Evolutionary conservation across 495 filamentous ascomycete species (phyloP).

Genomic region (Aspergillus incahuasiensis): DNA sequence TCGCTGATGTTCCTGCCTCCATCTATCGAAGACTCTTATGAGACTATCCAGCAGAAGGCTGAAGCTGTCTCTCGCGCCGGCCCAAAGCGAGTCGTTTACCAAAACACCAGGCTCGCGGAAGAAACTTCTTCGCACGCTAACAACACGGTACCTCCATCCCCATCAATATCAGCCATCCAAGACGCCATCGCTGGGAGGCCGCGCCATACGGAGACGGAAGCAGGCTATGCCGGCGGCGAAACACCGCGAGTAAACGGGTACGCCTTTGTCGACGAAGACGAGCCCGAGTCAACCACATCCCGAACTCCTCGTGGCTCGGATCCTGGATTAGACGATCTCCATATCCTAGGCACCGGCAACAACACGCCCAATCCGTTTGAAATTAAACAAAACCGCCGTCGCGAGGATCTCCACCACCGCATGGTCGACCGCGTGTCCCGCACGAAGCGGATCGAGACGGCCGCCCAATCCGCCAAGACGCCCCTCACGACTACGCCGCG

Average conservation of each 20-base stretch:
- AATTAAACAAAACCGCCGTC: slow-evolving; percentile 66
- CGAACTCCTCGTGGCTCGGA: neutral
- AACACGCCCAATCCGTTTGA: slow-evolving; percentile 75
- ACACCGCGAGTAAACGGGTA: slow-evolving; percentile 92
- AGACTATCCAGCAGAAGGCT: slow-evolving; percentile 62
- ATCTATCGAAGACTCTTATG: slow-evolving; percentile 59
- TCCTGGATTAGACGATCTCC: slow-evolving; percentile 21
- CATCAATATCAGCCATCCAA: slow-evolving; percentile 77
- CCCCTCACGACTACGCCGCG: slow-evolving; percentile 60
- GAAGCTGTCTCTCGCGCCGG: slow-evolving; percentile 68
- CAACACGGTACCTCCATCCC: slow-evolving; percentile 57
- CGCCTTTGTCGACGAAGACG: slow-evolving; percentile 84
- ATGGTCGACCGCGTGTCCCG: slow-evolving; percentile 85
- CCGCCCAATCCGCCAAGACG: slow-evolving; percentile 45
- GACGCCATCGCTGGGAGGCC: slow-evolving; percentile 80
- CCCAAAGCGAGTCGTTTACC: slow-evolving; percentile 73
- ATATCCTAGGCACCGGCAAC: slow-evolving; percentile 54
- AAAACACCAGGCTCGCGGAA: slow-evolving; percentile 68
- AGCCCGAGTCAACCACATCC: slow-evolving; percentile 34
- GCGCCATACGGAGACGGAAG: slow-evolving; percentile 59
- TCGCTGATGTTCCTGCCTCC: slow-evolving; percentile 79
- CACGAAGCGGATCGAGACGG: slow-evolving; percentile 58
- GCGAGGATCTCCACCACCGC: slow-evolving; percentile 80
- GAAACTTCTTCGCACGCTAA: slow-evolving; percentile 22
- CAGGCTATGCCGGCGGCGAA: slow-evolving; percentile 60